Evolutionary conservation across 371 early-diverging fungal genomes (phyloP).

Genomic region (Synchytrium microbalum): DNA sequence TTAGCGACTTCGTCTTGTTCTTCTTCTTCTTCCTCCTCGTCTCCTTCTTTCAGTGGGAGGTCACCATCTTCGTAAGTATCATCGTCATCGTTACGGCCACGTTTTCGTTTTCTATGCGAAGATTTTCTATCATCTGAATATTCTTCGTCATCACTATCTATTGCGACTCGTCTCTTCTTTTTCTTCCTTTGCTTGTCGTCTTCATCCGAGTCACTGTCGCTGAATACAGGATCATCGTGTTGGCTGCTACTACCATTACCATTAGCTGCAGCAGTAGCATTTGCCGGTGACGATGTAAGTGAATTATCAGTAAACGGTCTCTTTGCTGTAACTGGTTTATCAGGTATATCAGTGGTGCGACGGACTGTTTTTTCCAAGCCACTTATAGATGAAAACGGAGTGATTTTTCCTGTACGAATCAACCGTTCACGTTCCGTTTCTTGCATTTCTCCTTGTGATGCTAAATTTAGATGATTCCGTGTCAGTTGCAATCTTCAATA

Average conservation of each 20-base stretch:
- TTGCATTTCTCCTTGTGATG: not conserved
- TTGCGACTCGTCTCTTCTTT: not conserved
- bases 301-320: too few species aligned
- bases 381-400: slow-evolving; percentile 53
- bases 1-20: slow-evolving; percentile 5
- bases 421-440: slow-evolving; percentile 58
- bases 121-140: slow-evolving; percentile 2
- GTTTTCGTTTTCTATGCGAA: not conserved
- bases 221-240: slow-evolving; percentile 22
- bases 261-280: slow-evolving; percentile 1
- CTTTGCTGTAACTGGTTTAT: not conserved
- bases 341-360: not conserved
- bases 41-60: slow-evolving; percentile 6
- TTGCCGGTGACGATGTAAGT: too few species aligned
- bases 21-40: slow-evolving; percentile 13
- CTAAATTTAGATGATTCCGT: too few species aligned
- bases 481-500: too few species aligned
- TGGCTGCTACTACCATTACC: slow-evolving; percentile 21
- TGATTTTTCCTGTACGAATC: slow-evolving; percentile 69
- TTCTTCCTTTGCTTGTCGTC: slow-evolving; percentile 7
- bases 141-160: slow-evolving; percentile 14
- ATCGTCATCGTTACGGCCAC: slow-evolving; percentile 15
- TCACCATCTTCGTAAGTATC: slow-evolving; percentile 15
- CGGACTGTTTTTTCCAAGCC: not conserved
- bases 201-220: slow-evolving; percentile 11